Evolutionary conservation across 2,329 filamentous ascomycete species (phyloP).

Genomic region (Setomelanomma holmii): DNA sequence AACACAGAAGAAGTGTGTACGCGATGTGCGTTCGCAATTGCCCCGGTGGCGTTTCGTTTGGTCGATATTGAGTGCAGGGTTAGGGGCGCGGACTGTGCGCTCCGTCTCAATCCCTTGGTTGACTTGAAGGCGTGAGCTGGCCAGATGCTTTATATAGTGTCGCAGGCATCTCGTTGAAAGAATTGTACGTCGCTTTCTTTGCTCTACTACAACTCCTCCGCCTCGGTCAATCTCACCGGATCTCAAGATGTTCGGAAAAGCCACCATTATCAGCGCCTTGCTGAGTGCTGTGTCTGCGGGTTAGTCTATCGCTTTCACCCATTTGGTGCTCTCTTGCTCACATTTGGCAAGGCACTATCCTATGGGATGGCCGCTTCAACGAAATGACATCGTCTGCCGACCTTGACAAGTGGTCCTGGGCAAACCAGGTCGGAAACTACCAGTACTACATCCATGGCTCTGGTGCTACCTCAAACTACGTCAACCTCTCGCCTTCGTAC

Average conservation of each 20-base stretch:
- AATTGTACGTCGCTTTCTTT: background rate
- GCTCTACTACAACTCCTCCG: no score
- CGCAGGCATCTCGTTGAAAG: background rate
- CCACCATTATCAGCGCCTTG: conserved; percentile 37
- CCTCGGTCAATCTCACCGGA: no score
- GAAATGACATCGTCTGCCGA: conserved; percentile 62
- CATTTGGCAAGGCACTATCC: conserved; percentile 60
- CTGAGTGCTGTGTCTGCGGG: conserved; percentile 42
- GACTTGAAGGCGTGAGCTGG: conserved; percentile 1
- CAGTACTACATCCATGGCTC: conserved; percentile 79
- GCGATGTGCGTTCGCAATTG: conserved; percentile 14
- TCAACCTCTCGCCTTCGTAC: conserved; percentile 66
- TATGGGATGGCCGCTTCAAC: conserved; percentile 74
- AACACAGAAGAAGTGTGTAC: conserved; percentile 13
- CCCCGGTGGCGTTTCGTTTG: conserved; percentile 19
- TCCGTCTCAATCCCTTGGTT: conserved; percentile 19
- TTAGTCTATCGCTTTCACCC: conserved; percentile 8
- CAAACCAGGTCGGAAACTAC: conserved; percentile 72
- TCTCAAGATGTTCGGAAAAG: conserved; percentile 41
- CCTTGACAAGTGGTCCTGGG: conserved; percentile 69
- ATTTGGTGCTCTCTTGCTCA: no score
- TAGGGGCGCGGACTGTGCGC: conserved; percentile 11
- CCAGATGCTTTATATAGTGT: conserved; percentile 28
- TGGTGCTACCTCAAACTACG: conserved; percentile 63
- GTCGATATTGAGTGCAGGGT: conserved; percentile 29